Base-by-base conservation (phyloP, 2,329 filamentous ascomycete genomes). In the Chaetomiaceae sp. region DNA sequence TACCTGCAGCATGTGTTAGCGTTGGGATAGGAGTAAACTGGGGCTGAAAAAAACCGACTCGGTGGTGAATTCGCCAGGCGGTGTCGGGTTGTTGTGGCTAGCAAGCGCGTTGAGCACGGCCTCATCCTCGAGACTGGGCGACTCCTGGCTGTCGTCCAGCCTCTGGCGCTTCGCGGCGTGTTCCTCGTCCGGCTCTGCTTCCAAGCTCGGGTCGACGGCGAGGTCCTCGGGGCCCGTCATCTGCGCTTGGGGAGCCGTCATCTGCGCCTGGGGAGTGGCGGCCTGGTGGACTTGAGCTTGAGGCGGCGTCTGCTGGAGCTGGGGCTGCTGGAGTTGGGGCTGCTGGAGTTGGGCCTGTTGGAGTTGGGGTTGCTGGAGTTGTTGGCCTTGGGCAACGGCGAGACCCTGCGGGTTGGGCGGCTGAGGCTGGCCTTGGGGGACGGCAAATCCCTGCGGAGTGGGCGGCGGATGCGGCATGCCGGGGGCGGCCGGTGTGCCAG, bases 31-130 rank as follows among this genome's bases (percentile, higher is more conserved):
- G 23, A 19, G 6, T 17, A 29, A 1, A 17, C 4, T 31, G 27
- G 9, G 27, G 33, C 22, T n/a, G 9, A 19, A 11, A 27, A 46
- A 7, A 3, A 61, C 75, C 68, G 65, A 78, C 75, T 76, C 72
- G 27, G 71, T 58, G 31, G 65, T 61, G 58, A 75, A 78, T 7
- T 75, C 72, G 4, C 69, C 63, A 23, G 65, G 55, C 2, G 66
- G 64, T 2, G 65, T 63, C 2, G 67, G 59, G 27, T 68, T 68
- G 60, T 70, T 74, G 53, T 77, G 73, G 3, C 70, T 73, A 17
- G 75, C 72, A 38, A 80, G 62, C 7, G 73, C 75, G 39, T 58
- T 66, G 56, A 80, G 57, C 12, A 80, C 72, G 5, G 75, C 75
- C 52, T 77, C 75, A 53, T 79, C 76, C 25, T 61, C 59, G 14